phyloP scores from a whole-genome alignment of 108 stramenopile species.

The Cyclotella atomus region DNA sequence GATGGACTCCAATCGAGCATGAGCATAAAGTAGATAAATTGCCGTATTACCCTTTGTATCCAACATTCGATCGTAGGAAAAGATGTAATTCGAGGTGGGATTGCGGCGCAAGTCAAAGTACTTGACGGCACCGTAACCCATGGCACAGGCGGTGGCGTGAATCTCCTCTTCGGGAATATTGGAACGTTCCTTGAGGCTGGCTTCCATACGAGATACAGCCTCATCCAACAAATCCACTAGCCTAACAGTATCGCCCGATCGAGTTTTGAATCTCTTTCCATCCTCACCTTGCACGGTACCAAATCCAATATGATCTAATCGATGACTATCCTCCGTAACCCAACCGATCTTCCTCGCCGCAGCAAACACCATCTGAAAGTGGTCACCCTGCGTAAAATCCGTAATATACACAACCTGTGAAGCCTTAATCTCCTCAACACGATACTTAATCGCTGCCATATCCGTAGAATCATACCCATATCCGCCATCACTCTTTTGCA shows the following conservation, averaged over 20 bases:
- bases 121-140: conserved; percentile 99
- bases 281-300: conserved; percentile 98
- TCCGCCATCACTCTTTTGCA: conserved; percentile 98
- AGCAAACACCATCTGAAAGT: conserved; percentile 95
- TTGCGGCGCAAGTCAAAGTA: conserved; percentile 98
- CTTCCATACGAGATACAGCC: conserved; percentile 90
- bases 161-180: conserved; percentile 87
- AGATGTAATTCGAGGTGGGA: conserved; percentile 97
- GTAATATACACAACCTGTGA: conserved; percentile 95
- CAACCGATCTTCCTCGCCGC: conserved; percentile 94
- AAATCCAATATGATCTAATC: conserved; percentile 97
- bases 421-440: conserved; percentile 77
- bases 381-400: conserved; percentile 96
- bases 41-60: conserved; percentile 99
- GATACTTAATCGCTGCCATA: conserved; percentile 98
- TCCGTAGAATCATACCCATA: conserved; percentile 99
- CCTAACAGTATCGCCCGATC: conserved; percentile 97
- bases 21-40: conserved; percentile 97
- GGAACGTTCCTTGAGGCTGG: conserved; percentile 77
- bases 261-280: conserved; percentile 98
- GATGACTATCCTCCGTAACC: conserved; percentile 71
- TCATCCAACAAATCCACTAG: conserved; percentile 98
- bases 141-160: conserved; percentile 86
- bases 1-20: conserved; percentile 97
- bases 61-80: conserved; percentile 99